A percentile compares a stretch with the other conserved stretches of the same genome.
Conservation (phyloP, 2,329 filamentous ascomycete genomes). For the Sclerotinia trifoliorum region DNA sequence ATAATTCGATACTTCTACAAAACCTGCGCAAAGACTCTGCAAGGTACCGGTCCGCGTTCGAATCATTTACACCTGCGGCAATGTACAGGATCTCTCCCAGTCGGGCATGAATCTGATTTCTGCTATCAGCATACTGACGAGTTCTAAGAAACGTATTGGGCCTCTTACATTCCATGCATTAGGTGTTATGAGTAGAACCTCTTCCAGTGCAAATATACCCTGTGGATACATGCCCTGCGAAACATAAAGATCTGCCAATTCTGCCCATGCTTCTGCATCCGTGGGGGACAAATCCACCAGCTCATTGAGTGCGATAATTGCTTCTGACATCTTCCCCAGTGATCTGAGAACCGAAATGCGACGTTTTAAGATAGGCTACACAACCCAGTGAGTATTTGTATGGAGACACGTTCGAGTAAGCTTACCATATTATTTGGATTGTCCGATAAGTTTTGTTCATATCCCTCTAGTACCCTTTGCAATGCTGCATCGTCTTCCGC, state of each 20-base stretch:
- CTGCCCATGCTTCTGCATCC: conserved; percentile 90
- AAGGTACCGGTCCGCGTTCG: conserved; percentile 51
- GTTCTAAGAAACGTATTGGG: conserved; percentile 2
- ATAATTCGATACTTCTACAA: conserved; percentile 87
- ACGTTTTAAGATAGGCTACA: conserved; percentile 78
- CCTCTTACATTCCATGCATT: conserved; percentile 89
- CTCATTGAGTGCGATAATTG: conserved; percentile 69
- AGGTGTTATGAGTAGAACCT: conserved; percentile 80
- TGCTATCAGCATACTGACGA: conserved; percentile 32
- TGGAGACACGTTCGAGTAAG: conserved; percentile 28
- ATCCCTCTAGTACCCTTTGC: conserved; percentile 69
- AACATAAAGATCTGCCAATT: conserved; percentile 84
- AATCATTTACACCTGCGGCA: conserved; percentile 51
- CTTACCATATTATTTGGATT: conserved; percentile 78
- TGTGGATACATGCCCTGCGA: conserved; percentile 76
- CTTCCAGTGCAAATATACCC: conserved; percentile 84
- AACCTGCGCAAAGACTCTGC: conserved; percentile 79
- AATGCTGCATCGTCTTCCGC: conserved; percentile 66
- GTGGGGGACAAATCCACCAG: conserved; percentile 82
- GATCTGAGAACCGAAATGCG: conserved; percentile 76
- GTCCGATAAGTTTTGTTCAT: conserved; percentile 70
- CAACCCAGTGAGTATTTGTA: conserved; percentile 38
- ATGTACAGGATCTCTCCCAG: conserved; percentile 82
- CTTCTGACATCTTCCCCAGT: conserved; percentile 67
- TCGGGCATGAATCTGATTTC: conserved; percentile 72